Base-by-base conservation (phyloP, 2,329 filamentous ascomycete genomes). In the Epichloe gansuensis region DNA sequence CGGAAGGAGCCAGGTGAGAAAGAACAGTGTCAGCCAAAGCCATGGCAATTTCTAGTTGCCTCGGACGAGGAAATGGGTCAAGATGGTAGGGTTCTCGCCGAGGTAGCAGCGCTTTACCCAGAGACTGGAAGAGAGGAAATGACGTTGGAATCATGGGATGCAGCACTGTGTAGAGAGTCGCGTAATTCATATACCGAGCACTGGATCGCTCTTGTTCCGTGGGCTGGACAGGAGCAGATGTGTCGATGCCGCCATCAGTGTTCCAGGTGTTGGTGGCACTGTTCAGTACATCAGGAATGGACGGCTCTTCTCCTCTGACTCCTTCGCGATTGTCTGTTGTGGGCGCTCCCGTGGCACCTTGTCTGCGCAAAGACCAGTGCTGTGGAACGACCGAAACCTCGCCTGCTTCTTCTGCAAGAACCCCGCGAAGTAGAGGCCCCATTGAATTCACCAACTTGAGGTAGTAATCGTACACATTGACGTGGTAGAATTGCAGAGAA, bases 381-480 rank as follows among this genome's bases (percentile, higher is more conserved):
- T 82, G 76, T 1, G 91, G 89, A 47, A 95, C 84, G 50, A 79
- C 75, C 49, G 80, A 82, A 57, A 85, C 78, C 44, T 96, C 73
- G 0, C 84, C 72, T 38, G 90, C 85, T 57, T 94, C 87, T 66
- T 98, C 91, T 66, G 84, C 84, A n/a, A 95, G 76, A 54, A 89
- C 86, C 50, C 84, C 84, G 42, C 86, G 80, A 57, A 96, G 77
- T 15, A 98, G 71, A 25, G 82, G 82, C 3, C 89, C 89, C 36
- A 97, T 76, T 27, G 82, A 81, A 55, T 81, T 78, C 25, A 95
- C 77, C 39, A 96, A 71, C n/a, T 74, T 69, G 44, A 81, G 74
- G 63, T 95, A 95, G 64, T 88, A 84, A 64, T 97, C 91, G 35
- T 84, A 88, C 23, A 95, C 77, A 62, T 95, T 95, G 59, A 94